These are phyloP conservation scores for Erysimum pusillum DNA, from an alignment of 441 rosid genomes.

Conservation along the genomic window DNA sequence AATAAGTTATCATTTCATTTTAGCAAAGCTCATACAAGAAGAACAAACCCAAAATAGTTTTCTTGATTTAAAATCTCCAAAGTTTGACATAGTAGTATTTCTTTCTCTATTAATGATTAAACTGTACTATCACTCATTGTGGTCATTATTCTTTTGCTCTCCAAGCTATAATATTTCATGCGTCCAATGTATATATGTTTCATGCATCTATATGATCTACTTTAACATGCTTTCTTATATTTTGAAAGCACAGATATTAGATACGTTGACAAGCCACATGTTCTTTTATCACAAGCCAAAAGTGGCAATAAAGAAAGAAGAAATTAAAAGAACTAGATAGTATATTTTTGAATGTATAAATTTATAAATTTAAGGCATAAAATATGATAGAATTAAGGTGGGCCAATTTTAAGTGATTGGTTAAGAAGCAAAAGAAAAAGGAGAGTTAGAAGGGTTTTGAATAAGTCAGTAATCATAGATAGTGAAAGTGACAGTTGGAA, in stretches of 20 bases:
- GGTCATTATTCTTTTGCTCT: conserved; percentile 34
- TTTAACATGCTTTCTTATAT: conserved; percentile 28
- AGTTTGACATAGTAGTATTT: background rate
- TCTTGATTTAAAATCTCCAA: conserved; percentile 22
- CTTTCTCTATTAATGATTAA: conserved; percentile 44
- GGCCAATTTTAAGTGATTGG: conserved; percentile 39
- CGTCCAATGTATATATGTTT: conserved; percentile 29
- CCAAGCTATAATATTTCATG: conserved; percentile 33
- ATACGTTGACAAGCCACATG: conserved; percentile 54
- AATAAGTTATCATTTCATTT: too few relatives aligned
- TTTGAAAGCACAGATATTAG: conserved; percentile 23
- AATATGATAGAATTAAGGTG: conserved; percentile 7
- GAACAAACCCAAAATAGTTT: background rate
- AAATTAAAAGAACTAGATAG: background rate
- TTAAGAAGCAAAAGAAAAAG: conserved; percentile 34
- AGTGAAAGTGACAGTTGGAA: conserved; percentile 48
- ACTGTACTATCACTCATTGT: conserved; percentile 49
- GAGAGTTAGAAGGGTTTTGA: conserved; percentile 37
- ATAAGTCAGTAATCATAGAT: conserved; percentile 49
- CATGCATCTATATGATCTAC: conserved; percentile 26
- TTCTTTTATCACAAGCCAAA: conserved; percentile 47
- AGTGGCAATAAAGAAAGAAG: conserved; percentile 32
- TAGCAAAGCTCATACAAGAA: too few relatives aligned
- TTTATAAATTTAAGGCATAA: background rate
- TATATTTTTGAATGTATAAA: background rate